These are phyloP conservation scores for Aspergillus bombycis DNA, from an alignment of 2,329 filamentous ascomycete species.

Conservation along the genomic window DNA sequence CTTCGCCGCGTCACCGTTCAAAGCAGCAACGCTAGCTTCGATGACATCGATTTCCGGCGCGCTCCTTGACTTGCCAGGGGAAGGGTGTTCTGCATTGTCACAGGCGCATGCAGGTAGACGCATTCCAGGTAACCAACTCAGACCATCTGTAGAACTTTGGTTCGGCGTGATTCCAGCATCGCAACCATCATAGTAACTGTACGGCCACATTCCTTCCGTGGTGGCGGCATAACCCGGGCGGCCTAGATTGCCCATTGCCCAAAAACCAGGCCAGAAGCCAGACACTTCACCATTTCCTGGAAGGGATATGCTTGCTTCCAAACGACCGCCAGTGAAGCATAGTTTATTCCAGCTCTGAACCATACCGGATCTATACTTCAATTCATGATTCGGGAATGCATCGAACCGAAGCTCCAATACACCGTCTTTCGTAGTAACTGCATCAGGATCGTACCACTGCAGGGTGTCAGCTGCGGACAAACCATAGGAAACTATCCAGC, in stretches of 20 bases:
- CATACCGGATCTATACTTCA: conserved; percentile 74
- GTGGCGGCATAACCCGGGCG: conserved; percentile 70
- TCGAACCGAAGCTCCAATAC: conserved; percentile 68
- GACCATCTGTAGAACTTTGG: conserved; percentile 68
- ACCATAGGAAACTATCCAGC: no score
- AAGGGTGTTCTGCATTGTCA: conserved; percentile 65
- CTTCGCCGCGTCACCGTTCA: conserved; percentile 53
- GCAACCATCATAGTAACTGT: conserved; percentile 70
- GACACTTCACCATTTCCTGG: conserved; percentile 67
- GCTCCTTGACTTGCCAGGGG: conserved; percentile 64
- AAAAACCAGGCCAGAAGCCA: conserved; percentile 76
- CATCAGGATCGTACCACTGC: conserved; percentile 72
- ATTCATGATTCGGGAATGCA: conserved; percentile 64
- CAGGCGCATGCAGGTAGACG: conserved; percentile 70
- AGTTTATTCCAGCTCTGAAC: conserved; percentile 74
- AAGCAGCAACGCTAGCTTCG: conserved; percentile 64
- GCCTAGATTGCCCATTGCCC: conserved; percentile 74
- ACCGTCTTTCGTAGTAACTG: conserved; percentile 64
- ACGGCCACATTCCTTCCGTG: conserved; percentile 74
- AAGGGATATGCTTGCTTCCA: conserved; percentile 72
- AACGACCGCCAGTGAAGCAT: conserved; percentile 70
- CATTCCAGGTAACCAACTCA: conserved; percentile 71
- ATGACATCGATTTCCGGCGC: conserved; percentile 74
- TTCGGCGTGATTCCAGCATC: conserved; percentile 73
- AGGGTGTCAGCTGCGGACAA: conserved; percentile 11